Conservation (phyloP, 257 asterid species). For the Jasminum sambac region DNA sequence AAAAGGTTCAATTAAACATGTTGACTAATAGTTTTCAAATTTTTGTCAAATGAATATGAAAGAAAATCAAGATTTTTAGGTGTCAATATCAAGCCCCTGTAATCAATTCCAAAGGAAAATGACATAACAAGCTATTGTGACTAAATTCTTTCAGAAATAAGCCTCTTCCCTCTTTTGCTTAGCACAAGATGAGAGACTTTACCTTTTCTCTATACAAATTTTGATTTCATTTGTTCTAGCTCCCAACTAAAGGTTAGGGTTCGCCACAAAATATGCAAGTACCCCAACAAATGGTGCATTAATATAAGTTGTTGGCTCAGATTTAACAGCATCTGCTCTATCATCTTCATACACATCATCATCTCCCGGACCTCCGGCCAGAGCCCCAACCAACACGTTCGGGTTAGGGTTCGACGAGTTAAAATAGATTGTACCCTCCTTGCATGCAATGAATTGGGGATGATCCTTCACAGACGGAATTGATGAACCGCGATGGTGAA, state of each 20-base stretch:
- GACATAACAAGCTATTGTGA: too few species aligned
- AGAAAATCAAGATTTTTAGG: too few species aligned
- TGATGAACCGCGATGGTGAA: conserved; percentile 92
- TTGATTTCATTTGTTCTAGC: not conserved
- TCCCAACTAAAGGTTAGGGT: conserved; percentile 35
- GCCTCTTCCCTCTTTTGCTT: conserved; percentile 3
- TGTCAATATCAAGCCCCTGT: too few species aligned
- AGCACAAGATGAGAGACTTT: conserved; percentile 2
- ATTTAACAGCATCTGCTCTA: conserved; percentile 58
- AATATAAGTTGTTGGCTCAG: conserved; percentile 93
- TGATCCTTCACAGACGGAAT: conserved; percentile 70
- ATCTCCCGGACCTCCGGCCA: conserved; percentile 92
- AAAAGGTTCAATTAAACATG: too few species aligned
- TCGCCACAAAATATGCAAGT: conserved; percentile 74
- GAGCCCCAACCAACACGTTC: conserved; percentile 75
- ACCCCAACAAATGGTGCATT: conserved; percentile 96
- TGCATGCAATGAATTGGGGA: conserved; percentile 60
- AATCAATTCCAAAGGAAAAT: too few species aligned
- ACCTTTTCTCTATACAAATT: not conserved
- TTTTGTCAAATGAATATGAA: too few species aligned
- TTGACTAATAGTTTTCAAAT: too few species aligned
- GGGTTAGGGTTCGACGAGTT: conserved; percentile 85
- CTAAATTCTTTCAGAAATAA: not conserved
- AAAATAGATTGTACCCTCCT: conserved; percentile 68
- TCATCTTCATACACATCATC: conserved; percentile 70